Percentiles rank a stretch among this genome's conserved stretches.
These are phyloP conservation scores for Tephrocybe sp. DNA, from an alignment of 768 basidiomycete genomes.

Conservation along the genomic window DNA sequence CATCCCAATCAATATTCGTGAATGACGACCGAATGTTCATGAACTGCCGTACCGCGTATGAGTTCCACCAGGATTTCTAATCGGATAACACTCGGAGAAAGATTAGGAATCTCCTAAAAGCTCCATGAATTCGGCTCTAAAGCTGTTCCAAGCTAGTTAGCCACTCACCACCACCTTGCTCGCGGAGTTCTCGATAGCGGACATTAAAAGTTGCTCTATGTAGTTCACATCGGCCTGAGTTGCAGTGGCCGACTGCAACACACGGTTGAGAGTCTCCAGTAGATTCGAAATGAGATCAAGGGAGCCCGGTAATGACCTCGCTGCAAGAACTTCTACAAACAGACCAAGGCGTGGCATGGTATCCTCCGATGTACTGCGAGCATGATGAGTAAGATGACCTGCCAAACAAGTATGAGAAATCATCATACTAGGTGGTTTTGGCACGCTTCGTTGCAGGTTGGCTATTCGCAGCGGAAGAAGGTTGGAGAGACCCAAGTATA, in stretches of 20 bases:
- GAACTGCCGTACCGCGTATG: slow-evolving; percentile 61
- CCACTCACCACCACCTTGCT: slow-evolving; percentile 52
- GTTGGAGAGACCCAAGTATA: slow-evolving; percentile 52
- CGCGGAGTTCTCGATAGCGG: slow-evolving; percentile 70
- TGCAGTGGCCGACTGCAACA: slow-evolving; percentile 56
- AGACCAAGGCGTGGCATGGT: slow-evolving; percentile 50
- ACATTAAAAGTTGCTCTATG: slow-evolving; percentile 81
- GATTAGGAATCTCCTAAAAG: slow-evolving; percentile 50
- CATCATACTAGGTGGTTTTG: slow-evolving; percentile 55
- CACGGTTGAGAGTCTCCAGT: slow-evolving; percentile 68
- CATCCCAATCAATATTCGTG: not conserved
- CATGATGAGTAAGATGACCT: slow-evolving; percentile 2
- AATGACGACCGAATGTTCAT: not conserved
- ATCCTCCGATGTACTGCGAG: slow-evolving; percentile 32
- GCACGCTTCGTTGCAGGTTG: slow-evolving; percentile 64
- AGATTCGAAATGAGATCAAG: slow-evolving; percentile 69
- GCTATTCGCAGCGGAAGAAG: slow-evolving; percentile 35
- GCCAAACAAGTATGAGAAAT: not conserved
- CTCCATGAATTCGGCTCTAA: not conserved
- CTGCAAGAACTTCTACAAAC: slow-evolving; percentile 69
- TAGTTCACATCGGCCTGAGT: slow-evolving; percentile 71
- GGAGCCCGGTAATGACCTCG: slow-evolving; percentile 66
- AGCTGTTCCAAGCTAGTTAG: not conserved
- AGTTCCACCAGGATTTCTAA: slow-evolving; percentile 87
- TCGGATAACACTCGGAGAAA: slow-evolving; percentile 60